Evolutionary conservation across 2,329 filamentous ascomycete species (phyloP), one percentile per base, ranked within the genome.

Genomic region (Stemphylium beticola): DNA sequence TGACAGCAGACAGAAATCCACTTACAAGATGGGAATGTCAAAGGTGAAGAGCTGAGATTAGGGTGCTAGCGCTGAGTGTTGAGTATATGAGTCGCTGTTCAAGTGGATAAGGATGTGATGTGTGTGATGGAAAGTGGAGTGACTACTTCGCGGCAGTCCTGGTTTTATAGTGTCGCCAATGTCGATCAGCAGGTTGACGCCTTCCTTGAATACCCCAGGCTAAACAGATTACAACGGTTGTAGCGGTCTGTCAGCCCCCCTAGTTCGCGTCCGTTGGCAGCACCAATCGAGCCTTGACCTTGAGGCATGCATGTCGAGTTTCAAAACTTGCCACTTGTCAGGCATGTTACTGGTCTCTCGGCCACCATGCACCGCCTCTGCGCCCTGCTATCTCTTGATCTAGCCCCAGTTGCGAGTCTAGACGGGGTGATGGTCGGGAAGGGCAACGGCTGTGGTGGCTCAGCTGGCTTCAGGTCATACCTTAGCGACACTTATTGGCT

Each of bases 311-410:
- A 58, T 57, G 26, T 7, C 32, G 15, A 45, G 47, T 55, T 46
- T 20, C 44, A 41, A 40, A 24, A 41, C 39, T 43, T 56, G 45
- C 45, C 41, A 32, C 20, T 36, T 44, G 41, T 37, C 15, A 41
- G 40, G 12, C 34, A 14, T 9, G 6, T n/a, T 11, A 68, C 58
- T 68, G 60, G 66, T 45, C 49, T 22, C 11, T n/a, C 22, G 17
- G 18, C 14, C 17, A 43, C 18, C 17, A 36, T 50, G 58, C 61
- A 62, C 66, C 58, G 63, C 57, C 59, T 59, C 53, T 53, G 37
- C 38, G 49, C 50, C 48, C 17, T 40, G 36, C 32, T 33, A 46
- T 47, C 26, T 40, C 18, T 39, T 18, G 17, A 47, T 31, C 22
- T 26, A 29, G 49, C 37, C 24, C 18, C 40, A 33, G 5, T 17